These are phyloP conservation scores for Colletotrichum eleusines DNA, from an alignment of 2,329 filamentous ascomycete genomes.

Conservation along the genomic window DNA sequence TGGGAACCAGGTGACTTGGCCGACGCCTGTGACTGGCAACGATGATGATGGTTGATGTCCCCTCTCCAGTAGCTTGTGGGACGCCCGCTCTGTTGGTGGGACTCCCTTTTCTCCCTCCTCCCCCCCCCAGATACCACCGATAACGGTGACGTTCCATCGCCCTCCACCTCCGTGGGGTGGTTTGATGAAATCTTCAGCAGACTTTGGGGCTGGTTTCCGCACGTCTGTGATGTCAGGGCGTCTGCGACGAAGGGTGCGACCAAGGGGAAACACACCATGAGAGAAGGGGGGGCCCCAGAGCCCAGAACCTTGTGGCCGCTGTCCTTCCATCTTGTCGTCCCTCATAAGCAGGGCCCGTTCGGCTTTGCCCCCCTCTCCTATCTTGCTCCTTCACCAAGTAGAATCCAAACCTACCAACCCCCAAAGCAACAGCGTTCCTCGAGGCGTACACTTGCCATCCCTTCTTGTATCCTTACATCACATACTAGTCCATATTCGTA, in stretches of 20 bases:
- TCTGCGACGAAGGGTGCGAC: slow-evolving; percentile 31
- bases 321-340: slow-evolving; percentile 10
- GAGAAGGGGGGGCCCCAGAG: slow-evolving; percentile 11
- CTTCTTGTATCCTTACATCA: slow-evolving; percentile 20
- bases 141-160: slow-evolving; percentile 43
- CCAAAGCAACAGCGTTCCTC: not conserved
- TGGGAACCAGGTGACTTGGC: slow-evolving; percentile 31
- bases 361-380: not conserved
- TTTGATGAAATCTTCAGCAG: slow-evolving; percentile 29
- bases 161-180: slow-evolving; percentile 31
- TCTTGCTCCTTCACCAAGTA: slow-evolving; percentile 9
- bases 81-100: slow-evolving; percentile 24
- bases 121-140: slow-evolving; percentile 27
- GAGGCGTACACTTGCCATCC: not conserved
- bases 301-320: slow-evolving; percentile 1
- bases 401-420: slow-evolving; percentile 11
- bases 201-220: slow-evolving; percentile 24
- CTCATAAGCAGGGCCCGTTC: slow-evolving; percentile 36
- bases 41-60: slow-evolving; percentile 21
- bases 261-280: slow-evolving; percentile 17
- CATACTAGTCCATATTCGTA: slow-evolving; percentile 43
- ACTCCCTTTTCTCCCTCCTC: slow-evolving; percentile 11
- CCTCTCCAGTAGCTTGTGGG: slow-evolving; percentile 5
- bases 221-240: slow-evolving; percentile 40
- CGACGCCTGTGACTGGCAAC: slow-evolving; percentile 38